phyloP scores from a whole-genome alignment of 2,329 filamentous ascomycete species.

The Aureobasidium sp. region DNA sequence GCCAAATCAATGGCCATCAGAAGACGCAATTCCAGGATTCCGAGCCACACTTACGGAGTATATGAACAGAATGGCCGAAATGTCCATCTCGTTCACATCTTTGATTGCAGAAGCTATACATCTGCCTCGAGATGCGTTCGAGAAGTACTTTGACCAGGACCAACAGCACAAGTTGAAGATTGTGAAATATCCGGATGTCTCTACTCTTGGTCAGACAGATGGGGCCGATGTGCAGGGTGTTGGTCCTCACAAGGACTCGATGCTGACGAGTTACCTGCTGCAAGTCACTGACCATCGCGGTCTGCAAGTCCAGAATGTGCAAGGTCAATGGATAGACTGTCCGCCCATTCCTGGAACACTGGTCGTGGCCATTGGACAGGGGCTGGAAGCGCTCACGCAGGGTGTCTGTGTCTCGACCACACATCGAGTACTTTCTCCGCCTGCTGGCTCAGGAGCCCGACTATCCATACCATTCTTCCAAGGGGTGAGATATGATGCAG shows the following conservation, averaged over 20 bases:
- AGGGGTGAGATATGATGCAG: slow-evolving; percentile 70
- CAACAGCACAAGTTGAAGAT: slow-evolving; percentile 77
- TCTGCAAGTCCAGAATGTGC: slow-evolving; percentile 74
- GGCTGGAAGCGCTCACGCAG: slow-evolving; percentile 74
- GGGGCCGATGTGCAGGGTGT: slow-evolving; percentile 53
- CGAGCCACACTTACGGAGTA: slow-evolving; percentile 64
- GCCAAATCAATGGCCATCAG: slow-evolving; percentile 72
- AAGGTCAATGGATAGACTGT: slow-evolving; percentile 75
- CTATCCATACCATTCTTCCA: slow-evolving; percentile 86
- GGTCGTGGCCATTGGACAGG: slow-evolving; percentile 82
- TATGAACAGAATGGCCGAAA: slow-evolving; percentile 64
- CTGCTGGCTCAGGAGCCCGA: slow-evolving; percentile 61
- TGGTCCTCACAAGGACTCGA: slow-evolving; percentile 77
- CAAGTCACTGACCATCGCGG: slow-evolving; percentile 71
- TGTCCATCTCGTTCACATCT: slow-evolving; percentile 68
- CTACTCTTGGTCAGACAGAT: slow-evolving; percentile 22
- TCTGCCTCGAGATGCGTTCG: slow-evolving; percentile 62
- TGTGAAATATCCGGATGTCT: background rate
- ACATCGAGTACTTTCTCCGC: slow-evolving; percentile 71
- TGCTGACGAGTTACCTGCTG: slow-evolving; percentile 74
- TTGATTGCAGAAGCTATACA: slow-evolving; percentile 80
- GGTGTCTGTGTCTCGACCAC: slow-evolving; percentile 78
- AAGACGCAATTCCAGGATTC: slow-evolving; percentile 58
- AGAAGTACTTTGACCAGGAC: slow-evolving; percentile 65
- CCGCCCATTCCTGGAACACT: slow-evolving; percentile 68